Evolutionary conservation across 2,329 filamentous ascomycete genomes (phyloP).

Genomic region (Lecanicillium sp.): DNA sequence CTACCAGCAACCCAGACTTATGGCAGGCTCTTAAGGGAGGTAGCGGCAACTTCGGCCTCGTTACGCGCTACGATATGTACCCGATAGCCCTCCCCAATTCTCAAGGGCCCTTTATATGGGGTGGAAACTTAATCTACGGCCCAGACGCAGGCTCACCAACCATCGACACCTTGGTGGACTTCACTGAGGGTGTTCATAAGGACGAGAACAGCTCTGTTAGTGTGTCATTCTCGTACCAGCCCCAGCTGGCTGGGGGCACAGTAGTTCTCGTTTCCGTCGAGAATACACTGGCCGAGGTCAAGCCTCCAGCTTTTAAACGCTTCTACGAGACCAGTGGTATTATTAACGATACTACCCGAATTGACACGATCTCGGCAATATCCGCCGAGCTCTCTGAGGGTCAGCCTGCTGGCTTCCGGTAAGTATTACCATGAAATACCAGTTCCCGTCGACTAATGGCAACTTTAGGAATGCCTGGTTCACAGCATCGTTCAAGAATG

Average conservation of each 20-base stretch:
- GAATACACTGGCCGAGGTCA: no score
- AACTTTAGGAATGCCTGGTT: slow-evolving; percentile 25
- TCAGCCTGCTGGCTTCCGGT: slow-evolving; percentile 20
- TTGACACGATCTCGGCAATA: slow-evolving; percentile 19
- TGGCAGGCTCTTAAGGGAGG: slow-evolving; percentile 38
- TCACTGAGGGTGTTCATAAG: slow-evolving; percentile 20
- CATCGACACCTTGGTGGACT: slow-evolving; percentile 23
- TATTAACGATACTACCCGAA: slow-evolving; percentile 18
- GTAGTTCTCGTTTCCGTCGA: no score
- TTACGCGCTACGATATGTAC: slow-evolving; percentile 22
- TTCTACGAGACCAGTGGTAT: slow-evolving; percentile 13
- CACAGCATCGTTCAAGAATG: slow-evolving; percentile 26
- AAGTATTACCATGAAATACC: slow-evolving; percentile 1
- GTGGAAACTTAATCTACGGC: no score
- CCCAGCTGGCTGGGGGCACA: no score
- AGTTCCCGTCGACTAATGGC: not conserved
- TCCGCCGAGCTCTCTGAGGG: slow-evolving; percentile 20
- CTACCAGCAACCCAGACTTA: slow-evolving; percentile 27
- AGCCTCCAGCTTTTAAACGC: no score
- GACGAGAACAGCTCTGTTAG: slow-evolving; percentile 25
- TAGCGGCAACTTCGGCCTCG: slow-evolving; percentile 36
- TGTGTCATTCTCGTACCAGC: slow-evolving; percentile 25
- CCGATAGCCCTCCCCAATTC: no score
- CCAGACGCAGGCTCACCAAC: no score
- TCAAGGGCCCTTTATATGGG: no score